Base-by-base conservation (phyloP, 2,329 filamentous ascomycete species). In the Aspergillus costaricaensis region DNA sequence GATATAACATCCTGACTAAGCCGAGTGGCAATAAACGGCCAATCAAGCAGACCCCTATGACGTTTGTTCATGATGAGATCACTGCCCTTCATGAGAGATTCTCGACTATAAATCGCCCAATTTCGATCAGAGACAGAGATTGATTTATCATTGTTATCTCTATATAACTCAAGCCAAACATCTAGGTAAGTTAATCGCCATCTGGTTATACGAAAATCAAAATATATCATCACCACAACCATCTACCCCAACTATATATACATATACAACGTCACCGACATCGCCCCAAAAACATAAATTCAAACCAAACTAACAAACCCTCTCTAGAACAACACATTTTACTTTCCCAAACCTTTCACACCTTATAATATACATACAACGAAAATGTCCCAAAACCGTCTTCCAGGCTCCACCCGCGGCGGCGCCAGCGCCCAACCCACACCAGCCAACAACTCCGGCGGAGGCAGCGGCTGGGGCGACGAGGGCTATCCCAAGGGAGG, bases 371-470 rank as follows among this genome's bases (percentile, higher is more conserved):
- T 5, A 36, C 2, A 14, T 14, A 14, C 23, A 54, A n/a, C n/a
- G n/a, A n/a, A 55, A 55, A 55, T 55, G 53, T 12, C 53, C 56
- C 39, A 53, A 36, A 70, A 65, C 55, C 64, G 62, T 21, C 62
- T 49, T n/a, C 49, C 59, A 8, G 54, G 50, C 10, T 36, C 65
- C n/a, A 67, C 66, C 21, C 32, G 57, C 7, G 71, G 71, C 25
- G 72, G 70, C 49, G 64, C 65, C 32, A 67, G 70, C 60, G 43
- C 65, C 19, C 23, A 57, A 14, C 70, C 71, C 14, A 73, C 69
- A 0, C 71, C 73, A n/a, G 71, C 70, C 27, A 74, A 73, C 65
- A 69, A 70, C 53, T 47, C 60, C 30, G 65, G 62, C 23, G 70
- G 65, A n/a, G 67, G 66, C 17, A 25, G 43, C 7, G 63, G 67